Evolutionary conservation across 352 stramenopile genomes (phyloP), one percentile per base, ranked within the genome.

Genomic region (Phytophthora pistaciae): DNA sequence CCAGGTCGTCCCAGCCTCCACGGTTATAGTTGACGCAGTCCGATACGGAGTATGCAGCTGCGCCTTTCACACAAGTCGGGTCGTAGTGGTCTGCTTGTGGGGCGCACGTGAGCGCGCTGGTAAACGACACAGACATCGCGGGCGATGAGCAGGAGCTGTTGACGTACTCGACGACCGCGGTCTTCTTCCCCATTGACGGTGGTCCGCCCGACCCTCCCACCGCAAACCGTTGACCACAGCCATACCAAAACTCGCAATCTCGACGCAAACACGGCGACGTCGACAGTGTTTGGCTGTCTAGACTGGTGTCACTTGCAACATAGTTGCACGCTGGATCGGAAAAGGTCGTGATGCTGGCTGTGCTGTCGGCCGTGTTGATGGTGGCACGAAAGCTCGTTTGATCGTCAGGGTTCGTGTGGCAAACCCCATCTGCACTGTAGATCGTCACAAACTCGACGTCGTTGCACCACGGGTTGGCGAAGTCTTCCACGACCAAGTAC

Each of bases 401-500:
- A 4, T 21, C 52, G 20, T 68, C 61, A 13, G 16, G 11, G 9
- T 31, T 60, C 6, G 40, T 27, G 23, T 61, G 61, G 38, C 61
- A 71, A 4, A 7, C 50, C 14, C 56, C 56, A 25, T 71, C 56
- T 5, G 56, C 64, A 6, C 36, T 55, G 20, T 70, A 66, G 1
- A 31, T 50, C 23, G 55, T 70, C 25, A 56, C 56, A 18, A 29
- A 44, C 14, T 66, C 64, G 9, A 60, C 56, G 1, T 60, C 13
- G 0, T 23, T 9, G 20, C 64, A 71, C 21, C n/a, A 71, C 9
- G 11, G 33, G 20, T 56, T 48, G 3, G 54, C 3, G n/a, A 56
- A 71, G 0, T 66, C 56, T 40, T 44, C 48, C 18, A 66, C 48
- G 8, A 66, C 27, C 25, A 71, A 7, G 56, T 66, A 60, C 11